Conservation (phyloP, 2,329 filamentous ascomycete genomes). For the Atkinsonella texensis region DNA sequence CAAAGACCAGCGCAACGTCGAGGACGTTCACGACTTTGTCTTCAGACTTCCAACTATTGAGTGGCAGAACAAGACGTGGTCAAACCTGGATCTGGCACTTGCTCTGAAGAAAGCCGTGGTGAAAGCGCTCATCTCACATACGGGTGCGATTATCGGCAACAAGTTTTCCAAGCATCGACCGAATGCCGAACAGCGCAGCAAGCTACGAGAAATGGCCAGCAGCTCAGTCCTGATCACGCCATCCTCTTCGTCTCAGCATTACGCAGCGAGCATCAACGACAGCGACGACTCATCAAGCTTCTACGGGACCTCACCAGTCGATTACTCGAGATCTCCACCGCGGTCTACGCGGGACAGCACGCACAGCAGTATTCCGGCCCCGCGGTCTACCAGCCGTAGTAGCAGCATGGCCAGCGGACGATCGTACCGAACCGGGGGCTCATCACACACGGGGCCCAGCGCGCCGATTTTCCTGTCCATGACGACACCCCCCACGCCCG, state of each 20-base stretch:
- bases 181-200: conserved; percentile 63
- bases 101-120: conserved; percentile 91
- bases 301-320: conserved; percentile 40
- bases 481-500: conserved; percentile 32
- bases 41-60: conserved; percentile 91
- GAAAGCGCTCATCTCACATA: conserved; percentile 86
- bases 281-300: conserved; percentile 46
- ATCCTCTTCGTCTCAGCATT: conserved; percentile 22
- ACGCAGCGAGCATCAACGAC: conserved; percentile 32
- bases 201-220: conserved; percentile 73
- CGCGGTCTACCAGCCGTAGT: conserved; percentile 36
- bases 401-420: conserved; percentile 38
- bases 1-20: conserved; percentile 85
- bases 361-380: conserved; percentile 33
- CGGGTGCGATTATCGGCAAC: conserved; percentile 92
- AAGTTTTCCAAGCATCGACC: conserved; percentile 88
- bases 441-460: conserved; percentile 14
- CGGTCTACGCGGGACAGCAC: conserved; percentile 37
- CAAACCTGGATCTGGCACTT: conserved; percentile 85
- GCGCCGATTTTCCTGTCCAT: conserved; percentile 33
- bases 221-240: conserved; percentile 52
- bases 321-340: conserved; percentile 48
- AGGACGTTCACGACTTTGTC: conserved; percentile 95
- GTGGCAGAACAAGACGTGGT: conserved; percentile 98
- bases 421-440: conserved; percentile 27